Base-by-base conservation (phyloP, 495 filamentous ascomycete species). In the Cercophora sp. region DNA sequence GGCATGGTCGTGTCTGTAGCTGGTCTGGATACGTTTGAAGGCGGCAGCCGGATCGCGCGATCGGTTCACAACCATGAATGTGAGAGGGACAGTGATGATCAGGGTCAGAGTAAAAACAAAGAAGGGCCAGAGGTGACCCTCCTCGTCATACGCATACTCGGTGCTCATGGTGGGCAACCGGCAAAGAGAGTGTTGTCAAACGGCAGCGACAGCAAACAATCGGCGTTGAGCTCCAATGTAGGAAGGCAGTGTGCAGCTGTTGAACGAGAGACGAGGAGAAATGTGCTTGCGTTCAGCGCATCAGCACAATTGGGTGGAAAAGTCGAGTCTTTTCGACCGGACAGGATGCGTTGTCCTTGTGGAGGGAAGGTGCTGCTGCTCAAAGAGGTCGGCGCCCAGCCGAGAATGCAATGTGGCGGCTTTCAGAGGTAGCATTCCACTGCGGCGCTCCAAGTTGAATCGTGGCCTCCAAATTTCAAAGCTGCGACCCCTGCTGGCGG, bases 111-210 rank as follows among this genome's bases (percentile, higher is more conserved):
- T 96, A 63, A 96, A 81, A 71, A 98, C 82, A 78, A 97, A 98
- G 79, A 91, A 96, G 61, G 93, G 93, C 79, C 96, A 98, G 78
- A 96, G 96, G 84, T 96, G 86, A 37, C 91, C 92, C 84, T 96
- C 57, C 64, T 96, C 89, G 80, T 98, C 93, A 73, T 98, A 98
- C 60, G 85, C 92, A 78, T 98, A 98, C 69, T 97, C 93, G 59
- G 89, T 89, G 64, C 89, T 91, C 89, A 94, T 95, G 62, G 65
- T 82, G 82, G 69, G 62, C 49, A 41, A 24, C 54, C 48, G 48
- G 46, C 31, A n/a, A n/a, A n/a, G n/a, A n/a, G n/a, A n/a, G n/a
- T n/a, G n/a, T n/a, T n/a, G n/a, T n/a, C n/a, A n/a, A n/a, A n/a
- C n/a, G n/a, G n/a, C n/a, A n/a, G n/a, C n/a, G n/a, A n/a, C n/a